A percentile compares a stretch with the other conserved stretches of the same genome.
phyloP scores from a whole-genome alignment of 208 protist genomes.

The Leishmania guyanensis region DNA sequence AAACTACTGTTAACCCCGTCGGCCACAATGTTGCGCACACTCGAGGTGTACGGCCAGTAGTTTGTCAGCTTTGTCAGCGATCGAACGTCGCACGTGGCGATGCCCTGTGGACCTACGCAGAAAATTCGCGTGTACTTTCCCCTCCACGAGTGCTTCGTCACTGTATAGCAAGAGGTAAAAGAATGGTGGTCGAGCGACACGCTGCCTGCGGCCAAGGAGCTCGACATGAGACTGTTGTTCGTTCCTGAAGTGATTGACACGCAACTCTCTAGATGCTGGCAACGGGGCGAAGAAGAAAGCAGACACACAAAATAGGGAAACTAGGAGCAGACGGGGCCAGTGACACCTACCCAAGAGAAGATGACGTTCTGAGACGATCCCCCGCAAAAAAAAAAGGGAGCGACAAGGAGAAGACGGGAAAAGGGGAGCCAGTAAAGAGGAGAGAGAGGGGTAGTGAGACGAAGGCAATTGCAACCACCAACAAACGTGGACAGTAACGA shows the following conservation, averaged over 20 bases:
- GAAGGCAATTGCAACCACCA: background rate
- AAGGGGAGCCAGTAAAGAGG: background rate
- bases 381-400: background rate
- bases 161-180: slow-evolving; percentile 71
- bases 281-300: background rate
- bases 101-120: slow-evolving; percentile 46
- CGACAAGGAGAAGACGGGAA: background rate
- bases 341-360: background rate
- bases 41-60: slow-evolving; percentile 59
- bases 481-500: background rate
- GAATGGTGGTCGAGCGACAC: slow-evolving; percentile 31
- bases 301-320: background rate
- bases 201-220: background rate
- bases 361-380: background rate
- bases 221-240: slow-evolving; percentile 19
- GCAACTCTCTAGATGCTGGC: background rate
- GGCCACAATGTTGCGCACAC: slow-evolving; percentile 43
- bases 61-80: slow-evolving; percentile 85
- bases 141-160: slow-evolving; percentile 88
- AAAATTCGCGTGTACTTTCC: slow-evolving; percentile 90
- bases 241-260: background rate
- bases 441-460: background rate
- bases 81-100: slow-evolving; percentile 81
- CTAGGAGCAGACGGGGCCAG: background rate
- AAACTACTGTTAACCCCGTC: slow-evolving; percentile 32